A percentile compares a stretch with the other conserved stretches of the same genome.
Evolutionary conservation across 1,284 basidiomycete species (phyloP).

Genomic region (Ustilago shanxiensis): DNA sequence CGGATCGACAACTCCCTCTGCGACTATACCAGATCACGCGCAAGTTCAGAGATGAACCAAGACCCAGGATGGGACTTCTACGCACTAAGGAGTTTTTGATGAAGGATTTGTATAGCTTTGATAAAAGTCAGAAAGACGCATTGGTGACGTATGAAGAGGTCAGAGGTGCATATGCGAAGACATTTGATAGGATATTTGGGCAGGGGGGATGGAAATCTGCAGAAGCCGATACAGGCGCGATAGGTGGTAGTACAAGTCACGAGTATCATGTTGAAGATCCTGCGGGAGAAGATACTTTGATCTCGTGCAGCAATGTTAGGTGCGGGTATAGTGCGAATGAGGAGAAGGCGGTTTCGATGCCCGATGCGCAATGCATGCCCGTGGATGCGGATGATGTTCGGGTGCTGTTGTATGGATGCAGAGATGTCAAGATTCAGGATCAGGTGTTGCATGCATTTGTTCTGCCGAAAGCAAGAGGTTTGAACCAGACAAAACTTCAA

Average conservation of each 20-base stretch:
- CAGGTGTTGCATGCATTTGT: constrained; percentile 57
- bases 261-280: constrained; percentile 68
- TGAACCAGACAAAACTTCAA: constrained; percentile 62
- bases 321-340: constrained; percentile 69
- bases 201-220: constrained; percentile 58
- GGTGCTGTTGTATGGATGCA: constrained; percentile 48
- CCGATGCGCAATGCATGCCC: constrained; percentile 20
- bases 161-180: constrained; percentile 61
- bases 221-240: constrained; percentile 70
- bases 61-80: constrained; percentile 69
- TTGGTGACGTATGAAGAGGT: constrained; percentile 64
- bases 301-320: constrained; percentile 54
- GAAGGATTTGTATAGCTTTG: constrained; percentile 71
- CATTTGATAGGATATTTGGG: constrained; percentile 61
- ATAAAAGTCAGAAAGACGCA: constrained; percentile 42
- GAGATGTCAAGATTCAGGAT: constrained; percentile 26
- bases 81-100: constrained; percentile 70
- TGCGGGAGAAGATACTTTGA: constrained; percentile 70
- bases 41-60: constrained; percentile 70
- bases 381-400: constrained; percentile 35
- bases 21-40: constrained; percentile 69
- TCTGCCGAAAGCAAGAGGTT: constrained; percentile 20
- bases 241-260: constrained; percentile 70
- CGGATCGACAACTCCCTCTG: constrained; percentile 64
- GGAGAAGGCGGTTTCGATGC: constrained; percentile 65